A percentile compares a stretch with the other conserved stretches of the same genome.
These are phyloP conservation scores for Medicago truncatula DNA, from an alignment of 306 rosid genomes.

Conservation along the genomic window MtrunA17r5.0-ANR NC_053049.1:25784001-25784500, in stretches of 20 bases:
- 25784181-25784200: background rate
- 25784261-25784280: slow-evolving; percentile 50
- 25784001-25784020: no score
- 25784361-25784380: slow-evolving; percentile 3
- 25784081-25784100: background rate
- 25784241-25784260: slow-evolving; percentile 49
- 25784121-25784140: slow-evolving; percentile 42
- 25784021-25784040: no score
- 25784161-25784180: slow-evolving; percentile 33
- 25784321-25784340: slow-evolving; percentile 47
- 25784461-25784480: background rate
- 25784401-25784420: background rate
- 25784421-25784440: slow-evolving; percentile 36
- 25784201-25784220: slow-evolving; percentile 44
- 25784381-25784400: background rate
- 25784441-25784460: background rate
- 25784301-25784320: slow-evolving; percentile 46
- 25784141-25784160: slow-evolving; percentile 35
- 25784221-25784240: slow-evolving; percentile 59
- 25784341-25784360: background rate
- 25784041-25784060: no score
- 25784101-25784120: background rate
- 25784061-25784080: no score
- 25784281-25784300: slow-evolving; percentile 31
- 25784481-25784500: no score